Base-by-base conservation (phyloP, 1,139 yeast species). In the Debaryomyces fabryi region DNA sequence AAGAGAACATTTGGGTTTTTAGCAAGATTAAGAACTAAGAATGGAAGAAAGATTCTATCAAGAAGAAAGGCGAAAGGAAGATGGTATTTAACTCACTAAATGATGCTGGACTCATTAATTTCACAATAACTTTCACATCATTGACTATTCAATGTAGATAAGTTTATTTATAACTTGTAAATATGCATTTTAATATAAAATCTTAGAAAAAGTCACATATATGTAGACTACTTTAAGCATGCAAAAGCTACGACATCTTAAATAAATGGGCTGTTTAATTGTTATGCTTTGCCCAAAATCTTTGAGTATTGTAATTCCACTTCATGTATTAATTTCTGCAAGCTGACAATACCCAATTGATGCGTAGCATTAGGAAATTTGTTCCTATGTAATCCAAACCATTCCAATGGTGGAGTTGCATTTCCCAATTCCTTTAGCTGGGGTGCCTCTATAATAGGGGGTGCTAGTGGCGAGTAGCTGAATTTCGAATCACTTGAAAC, bases 401-500 rank as follows among this genome's bases (percentile, higher is more conserved):
- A 93, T 64, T 93, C 98, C 52, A 93, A 71, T 2, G 99, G 98
- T 1, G 99, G 99, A 0, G 99, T 93, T 1, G 97, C 98, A 67
- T 88, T 93, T 27, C 98, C 98, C 60, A 93, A 75, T 61, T 93
- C 98, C 59, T 85, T 83, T 57, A 93, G 73, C 58, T 86, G 95
- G 1, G 98, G 98, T 21, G 93, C 89, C 52, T 88, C 96, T 41
- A 93, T 90, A 8, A 82, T 74, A 1, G 97, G 96, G 8, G 88
- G 87, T 35, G 79, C 83, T 24, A 88, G 60, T 0, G 98, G 82
- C 15, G 78, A 62, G 58, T 93, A 93, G 0, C 55, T 64, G 58
- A 78, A 88, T 52, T 81, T 82, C 6, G 84, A 74, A 34, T 79
- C 81, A 32, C 74, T 69, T 33, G 86, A 83, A n/a, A 84, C 89